Conservation (phyloP, 2,329 filamentous ascomycete genomes). For the Calonectria henricotiae region DNA sequence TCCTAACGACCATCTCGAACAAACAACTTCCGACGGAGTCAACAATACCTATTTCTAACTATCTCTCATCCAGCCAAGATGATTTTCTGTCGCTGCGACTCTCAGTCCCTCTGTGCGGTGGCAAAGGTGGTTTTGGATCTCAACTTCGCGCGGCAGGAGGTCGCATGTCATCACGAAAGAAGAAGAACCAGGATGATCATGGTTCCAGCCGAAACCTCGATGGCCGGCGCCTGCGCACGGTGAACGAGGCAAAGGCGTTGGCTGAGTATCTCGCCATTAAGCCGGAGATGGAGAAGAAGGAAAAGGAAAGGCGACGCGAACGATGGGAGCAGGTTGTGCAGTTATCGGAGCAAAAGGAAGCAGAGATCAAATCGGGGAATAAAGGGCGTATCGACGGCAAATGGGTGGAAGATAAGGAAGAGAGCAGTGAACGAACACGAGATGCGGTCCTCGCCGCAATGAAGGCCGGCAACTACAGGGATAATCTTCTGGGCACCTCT, state of each 20-base stretch:
- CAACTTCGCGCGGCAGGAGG: conserved; percentile 97
- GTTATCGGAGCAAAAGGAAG: conserved; percentile 85
- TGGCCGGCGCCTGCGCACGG: conserved; percentile 89
- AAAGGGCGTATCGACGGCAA: conserved; percentile 85
- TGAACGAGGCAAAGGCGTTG: conserved; percentile 94
- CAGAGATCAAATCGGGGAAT: conserved; percentile 84
- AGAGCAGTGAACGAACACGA: conserved; percentile 86
- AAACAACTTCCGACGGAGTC: conserved; percentile 75
- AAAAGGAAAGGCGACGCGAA: conserved; percentile 88
- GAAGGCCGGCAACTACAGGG: conserved; percentile 75
- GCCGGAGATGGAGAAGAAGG: conserved; percentile 95
- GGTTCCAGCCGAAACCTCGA: conserved; percentile 95
- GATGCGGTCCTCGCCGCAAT: conserved; percentile 82
- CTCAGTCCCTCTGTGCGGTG: conserved; percentile 85
- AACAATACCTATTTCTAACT: conserved; percentile 70
- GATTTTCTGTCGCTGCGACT: conserved; percentile 88
- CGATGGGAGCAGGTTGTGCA: conserved; percentile 93
- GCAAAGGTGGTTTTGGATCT: conserved; percentile 98
- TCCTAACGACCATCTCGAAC: conserved; percentile 88
- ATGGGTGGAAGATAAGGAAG: conserved; percentile 96
- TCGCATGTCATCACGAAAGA: conserved; percentile 97
- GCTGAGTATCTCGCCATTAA: conserved; percentile 97
- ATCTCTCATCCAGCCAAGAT: conserved; percentile 73
- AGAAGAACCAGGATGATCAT: conserved; percentile 87
- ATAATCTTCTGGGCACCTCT: conserved; percentile 72